Base-by-base conservation (phyloP, 2,329 filamentous ascomycete species). In the Thielaviopsis musarum region DNA sequence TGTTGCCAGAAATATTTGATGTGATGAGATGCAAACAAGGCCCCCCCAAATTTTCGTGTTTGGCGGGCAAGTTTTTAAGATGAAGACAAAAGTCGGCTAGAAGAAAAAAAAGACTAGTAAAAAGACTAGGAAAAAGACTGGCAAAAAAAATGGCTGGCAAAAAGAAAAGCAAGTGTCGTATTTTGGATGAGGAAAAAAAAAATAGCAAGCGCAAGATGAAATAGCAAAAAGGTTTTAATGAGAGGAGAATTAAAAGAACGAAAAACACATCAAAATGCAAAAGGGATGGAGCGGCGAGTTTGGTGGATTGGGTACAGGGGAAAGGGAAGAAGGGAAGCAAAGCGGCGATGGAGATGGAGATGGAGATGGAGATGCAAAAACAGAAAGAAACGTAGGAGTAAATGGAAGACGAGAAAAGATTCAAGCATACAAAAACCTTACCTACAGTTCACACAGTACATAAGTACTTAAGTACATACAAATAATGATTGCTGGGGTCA, bases 321-420 rank as follows among this genome's bases (percentile, higher is more conserved):
- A 12, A 48, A 52, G 28, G 34, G 22, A 41, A 51, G 13, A 49
- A 57, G 34, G 5, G 17, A 52, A 26, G 26, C 10, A 51, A 56
- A 56, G 51, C 53, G 52, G 56, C 52, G 45, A 55, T 53, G 59
- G 45, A 51, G 59, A 52, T 52, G 34, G 24, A n/a, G 51, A 58
- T 15, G 53, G 52, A 19, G 51, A 5, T 34, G 48, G 17, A 30
- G 48, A 30, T 28, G 15, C 41, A 56, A 28, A 21, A 24, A 48
- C 17, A 38, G 28, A 55, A 13, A 34, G 17, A 34, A 34, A 22
- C 38, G 45, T 30, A 19, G 34, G 55, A 56, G 54, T 22, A 45
- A 57, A 52, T 26, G 15, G 13, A 45, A 2, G 38, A 38, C 54
- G 57, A 34, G 30, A 34, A 34, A 34, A 34, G 30, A 34, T 26